Evolutionary conservation across 2,329 filamentous ascomycete genomes (phyloP), one percentile per base, ranked within the genome.

Genomic region (Colletotrichum brevisporum): DNA sequence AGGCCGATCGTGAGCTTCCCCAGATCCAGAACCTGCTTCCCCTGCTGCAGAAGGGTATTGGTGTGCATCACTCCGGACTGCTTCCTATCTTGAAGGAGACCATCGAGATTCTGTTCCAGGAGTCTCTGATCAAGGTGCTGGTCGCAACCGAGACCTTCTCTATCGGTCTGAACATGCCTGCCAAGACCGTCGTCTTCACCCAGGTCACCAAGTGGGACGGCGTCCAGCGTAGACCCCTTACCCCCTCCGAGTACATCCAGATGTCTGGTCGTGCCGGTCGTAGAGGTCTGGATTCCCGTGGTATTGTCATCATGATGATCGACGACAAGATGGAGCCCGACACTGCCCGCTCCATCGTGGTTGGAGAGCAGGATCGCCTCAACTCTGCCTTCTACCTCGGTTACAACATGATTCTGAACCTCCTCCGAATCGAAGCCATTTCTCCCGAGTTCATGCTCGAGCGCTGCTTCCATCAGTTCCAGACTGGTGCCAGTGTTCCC

Each of bases 241-340:
- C 95, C 0, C 94, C 94, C 2, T 97, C 94, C 12, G 96, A 99
- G 76, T 99, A 98, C 80, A 94, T 99, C 60, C 96, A 99, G 79
- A 99, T 99, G 96, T 97, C 96, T 62, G 96, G 96, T 71, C 93
- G 96, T 81, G 96, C 96, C 69, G 96, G 96, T 78, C 93, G 96
- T 87, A 91, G 96, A 89, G 96, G 96, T 82, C 92, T 99, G 63
- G 96, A 99, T 83, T 95, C 98, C 71, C 92, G 96, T 73, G 96
- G 96, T 88, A 97, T 98, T 74, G 96, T 99, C 74, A 98, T 99
- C 79, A 98, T 99, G 94, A 98, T 99, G 95, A 93, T 99, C 71
- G 92, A 97, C 77, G 93, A 97, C 79, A 94, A 96, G 83, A 95
- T 99, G 84, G 96, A 99, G 76, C 96, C 96, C 1, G 90, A 94